Base-by-base conservation (phyloP, 228 moss, liverwort and hornwort species). In the Sphagnum fallax region DNA sequence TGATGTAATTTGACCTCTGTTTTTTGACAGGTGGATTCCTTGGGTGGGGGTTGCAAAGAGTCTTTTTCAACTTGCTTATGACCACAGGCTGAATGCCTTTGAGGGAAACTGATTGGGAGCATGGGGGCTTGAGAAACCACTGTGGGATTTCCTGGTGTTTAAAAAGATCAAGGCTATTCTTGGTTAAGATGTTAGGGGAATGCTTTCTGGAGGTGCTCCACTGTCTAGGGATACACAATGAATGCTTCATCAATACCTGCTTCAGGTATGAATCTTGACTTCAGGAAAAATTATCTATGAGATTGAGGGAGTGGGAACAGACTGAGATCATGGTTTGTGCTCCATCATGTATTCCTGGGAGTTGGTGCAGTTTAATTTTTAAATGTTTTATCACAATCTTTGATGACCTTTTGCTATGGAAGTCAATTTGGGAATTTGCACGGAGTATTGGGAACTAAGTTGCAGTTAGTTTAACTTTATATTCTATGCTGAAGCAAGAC, bases 71-170 rank as follows among this genome's bases (percentile, higher is more conserved):
- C 18, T 87, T 55, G 90, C 90, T 50, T 97, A 97, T 66, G 89
- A 84, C 55, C 84, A 91, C 10, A 91, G 97, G 76, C 72, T 97
- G 67, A 83, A 89, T 67, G 93, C 91, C 7, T 80, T 89, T 62
- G 88, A 97, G 71, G 97, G 97, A 73, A 88, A 78, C 64, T 91
- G 91, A 93, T 85, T 90, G 62, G 97, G 97, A 76, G 93, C 97
- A 61, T 71, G 90, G 74, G 97, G 97, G 16, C 65, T 79, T 65
- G 97, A 97, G 75, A 90, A 86, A 73, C 4, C 79, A 15, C 61
- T 97, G 16, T 93, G 88, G 88, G 82, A 97, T 66, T 51, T 74
- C 16, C 9, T 97, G 57, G 91, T 91, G 60, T 97, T 97, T 65
- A 85, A 81, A 72, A 93, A 97, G 68, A 75, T 97, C 16, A 88